Conservation (phyloP, 108 stramenopile genomes). For the Thalassiosira profunda region DNA sequence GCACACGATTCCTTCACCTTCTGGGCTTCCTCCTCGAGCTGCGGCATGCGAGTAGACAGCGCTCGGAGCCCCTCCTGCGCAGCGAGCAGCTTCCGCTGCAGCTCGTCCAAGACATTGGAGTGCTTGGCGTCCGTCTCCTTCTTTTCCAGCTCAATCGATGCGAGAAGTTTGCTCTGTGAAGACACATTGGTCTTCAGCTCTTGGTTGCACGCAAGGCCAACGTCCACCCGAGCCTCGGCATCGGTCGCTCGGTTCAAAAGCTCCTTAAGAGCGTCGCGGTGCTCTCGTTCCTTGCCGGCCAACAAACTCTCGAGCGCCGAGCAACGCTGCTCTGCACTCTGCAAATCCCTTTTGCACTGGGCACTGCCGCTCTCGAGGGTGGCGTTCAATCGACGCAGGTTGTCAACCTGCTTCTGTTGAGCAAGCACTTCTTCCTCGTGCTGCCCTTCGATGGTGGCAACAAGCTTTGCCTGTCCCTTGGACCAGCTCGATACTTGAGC, state of each 20-base stretch:
- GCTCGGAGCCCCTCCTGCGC: slow-evolving; percentile 7
- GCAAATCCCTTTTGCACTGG: slow-evolving; percentile 23
- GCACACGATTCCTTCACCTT: not conserved
- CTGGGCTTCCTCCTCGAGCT: slow-evolving; percentile 12
- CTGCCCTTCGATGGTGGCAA: slow-evolving; percentile 20
- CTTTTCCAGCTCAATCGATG: slow-evolving; percentile 2
- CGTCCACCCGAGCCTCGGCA: slow-evolving; percentile 20
- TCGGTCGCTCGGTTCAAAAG: slow-evolving; percentile 10
- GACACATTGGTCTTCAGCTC: slow-evolving; percentile 10
- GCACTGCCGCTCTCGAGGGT: slow-evolving; percentile 26
- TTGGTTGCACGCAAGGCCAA: not conserved
- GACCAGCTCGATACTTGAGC: not conserved
- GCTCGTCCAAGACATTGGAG: slow-evolving; percentile 3
- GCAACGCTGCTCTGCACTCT: slow-evolving; percentile 26
- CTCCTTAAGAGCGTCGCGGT: slow-evolving; percentile 3
- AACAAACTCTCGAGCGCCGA: slow-evolving; percentile 10
- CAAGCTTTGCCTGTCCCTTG: slow-evolving; percentile 17
- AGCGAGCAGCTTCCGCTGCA: slow-evolving; percentile 5
- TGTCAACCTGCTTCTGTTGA: slow-evolving; percentile 14
- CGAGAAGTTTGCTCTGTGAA: slow-evolving; percentile 4
- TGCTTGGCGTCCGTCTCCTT: slow-evolving; percentile 16
- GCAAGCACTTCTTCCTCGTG: slow-evolving; percentile 5
- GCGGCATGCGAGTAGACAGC: slow-evolving; percentile 5
- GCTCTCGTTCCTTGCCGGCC: slow-evolving; percentile 7
- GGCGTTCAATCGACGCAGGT: slow-evolving; percentile 13